These are phyloP conservation scores for Coemansia sp. DNA, from an alignment of 192 early-diverging fungal genomes.

Conservation along the genomic window DNA sequence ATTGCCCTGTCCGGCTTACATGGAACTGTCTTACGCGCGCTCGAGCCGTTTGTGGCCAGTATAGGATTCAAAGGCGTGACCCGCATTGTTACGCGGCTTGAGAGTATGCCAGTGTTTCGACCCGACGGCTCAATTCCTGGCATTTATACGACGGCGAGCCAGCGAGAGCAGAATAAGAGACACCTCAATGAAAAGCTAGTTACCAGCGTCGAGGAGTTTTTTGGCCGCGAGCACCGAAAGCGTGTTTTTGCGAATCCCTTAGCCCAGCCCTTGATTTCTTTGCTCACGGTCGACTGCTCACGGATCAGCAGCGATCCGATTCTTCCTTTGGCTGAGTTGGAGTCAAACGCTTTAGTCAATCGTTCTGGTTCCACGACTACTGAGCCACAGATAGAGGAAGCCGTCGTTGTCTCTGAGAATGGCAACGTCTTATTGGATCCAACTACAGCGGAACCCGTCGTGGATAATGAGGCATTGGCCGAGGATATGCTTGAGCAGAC, in stretches of 20 bases:
- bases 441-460: background rate
- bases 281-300: conserved; percentile 22
- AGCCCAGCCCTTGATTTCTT: conserved; percentile 20
- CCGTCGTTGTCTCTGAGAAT: background rate
- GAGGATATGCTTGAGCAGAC: background rate
- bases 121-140: conserved; percentile 31
- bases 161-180: conserved; percentile 14
- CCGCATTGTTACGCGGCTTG: conserved; percentile 26
- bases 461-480: background rate
- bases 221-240: conserved; percentile 48
- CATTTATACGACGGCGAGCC: conserved; percentile 10
- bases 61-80: conserved; percentile 1
- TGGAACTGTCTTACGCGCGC: conserved; percentile 25
- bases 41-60: conserved; percentile 18
- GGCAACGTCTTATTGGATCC: background rate
- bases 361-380: background rate
- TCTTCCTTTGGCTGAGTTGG: background rate
- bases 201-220: conserved; percentile 22
- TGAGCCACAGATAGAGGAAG: background rate
- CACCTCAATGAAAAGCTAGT: conserved; percentile 27
- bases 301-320: background rate
- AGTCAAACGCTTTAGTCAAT: background rate
- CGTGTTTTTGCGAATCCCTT: conserved; percentile 39
- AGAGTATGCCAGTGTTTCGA: conserved; percentile 19
- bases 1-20: conserved; percentile 39